Evolutionary conservation across 2,329 filamentous ascomycete genomes (phyloP), one percentile per base, ranked within the genome.

Genomic region (Bipolaris cookei): DNA sequence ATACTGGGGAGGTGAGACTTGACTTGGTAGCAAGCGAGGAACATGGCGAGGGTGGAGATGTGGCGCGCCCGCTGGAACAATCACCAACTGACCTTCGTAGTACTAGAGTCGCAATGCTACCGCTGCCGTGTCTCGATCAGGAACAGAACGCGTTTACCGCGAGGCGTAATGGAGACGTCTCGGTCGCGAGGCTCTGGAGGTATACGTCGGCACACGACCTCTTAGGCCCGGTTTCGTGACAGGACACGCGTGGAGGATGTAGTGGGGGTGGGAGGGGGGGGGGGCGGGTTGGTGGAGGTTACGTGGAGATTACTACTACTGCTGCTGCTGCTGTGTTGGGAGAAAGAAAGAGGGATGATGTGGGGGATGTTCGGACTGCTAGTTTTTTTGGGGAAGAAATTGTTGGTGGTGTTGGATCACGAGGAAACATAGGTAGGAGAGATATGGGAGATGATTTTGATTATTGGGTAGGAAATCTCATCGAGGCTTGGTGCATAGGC

Each of bases 1-100:
- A 48, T 51, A 47, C 43, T 25, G 43, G 44, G 44, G 48, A 49
- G 32, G 53, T 46, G 39, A 54, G 54, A 43, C 25, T 30, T 30
- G 28, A 30, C 28, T 30, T 39, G 44, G 39, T 48, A 55, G 53
- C 55, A 58, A 46, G 61, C 52, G 54, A 58, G 53, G 44, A 46
- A 56, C 59, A 62, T 47, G 48, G 53, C 51, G 48, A 55, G 43
- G 44, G 38, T 50, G 45, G 23, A 51, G 38, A 44, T 44, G 41
- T 38, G 25, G 41, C 49, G 51, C 46, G 60, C 55, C 64, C 61
- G 67, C 63, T 64, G 13, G 67, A 64, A 66, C 64, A 60, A 62
- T 58, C 51, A 74, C 70, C 69, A 54, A 76, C 73, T 72, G 62
- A 73, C 72, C 67, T 65, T 75, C 72, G 74, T 73, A 67, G 65